Base-by-base conservation (phyloP, 768 basidiomycete species). In the Polyporus arcularius region DNA sequence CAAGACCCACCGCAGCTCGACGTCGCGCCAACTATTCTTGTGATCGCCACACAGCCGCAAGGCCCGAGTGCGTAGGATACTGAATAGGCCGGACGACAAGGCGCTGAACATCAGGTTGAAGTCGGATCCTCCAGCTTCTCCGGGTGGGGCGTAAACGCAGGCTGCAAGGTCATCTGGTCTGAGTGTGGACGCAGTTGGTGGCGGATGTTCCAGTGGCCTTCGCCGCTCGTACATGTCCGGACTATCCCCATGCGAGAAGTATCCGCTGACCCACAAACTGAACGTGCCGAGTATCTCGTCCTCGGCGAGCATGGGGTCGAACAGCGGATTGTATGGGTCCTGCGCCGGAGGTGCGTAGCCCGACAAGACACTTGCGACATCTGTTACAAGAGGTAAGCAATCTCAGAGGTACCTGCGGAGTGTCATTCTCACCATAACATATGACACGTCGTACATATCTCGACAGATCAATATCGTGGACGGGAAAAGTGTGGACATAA, bases 191-290 rank as follows among this genome's bases (percentile, higher is more conserved):
- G 28, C 14, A 3, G 54, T 58, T 35, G 35, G 8, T 57, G 62
- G 11, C 3, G 62, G 57, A 16, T 47, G 31, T 0, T 53, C 15
- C 18, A 63, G 53, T 0, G 57, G 28, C 7, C 32, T 53, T 49
- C 57, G 48, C 31, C 26, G 43, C 45, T 47, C 54, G 53, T 55
- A 54, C 9, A 21, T 40, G 14, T 42, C 57, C 48, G 26, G 38
- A 1, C 15, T 38, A 30, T 57, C 51, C 12, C 62, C 62, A 21
- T 63, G 62, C 12, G 48, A 38, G 54, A 39, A 63, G 43, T 58
- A 63, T 4, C 57, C 62, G 26, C 48, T 63, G 16, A 63, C 32
- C 57, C 58, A 63, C 18, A 16, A 9, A 11, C 16, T 16, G 49
- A 63, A 63, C 30, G 49, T 32, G 11, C 3, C 15, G n/a, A 48